A percentile compares a stretch with the other conserved stretches of the same genome.
Evolutionary conservation across 2,329 filamentous ascomycete species (phyloP).

Genomic region (Penicillium nordicum): DNA sequence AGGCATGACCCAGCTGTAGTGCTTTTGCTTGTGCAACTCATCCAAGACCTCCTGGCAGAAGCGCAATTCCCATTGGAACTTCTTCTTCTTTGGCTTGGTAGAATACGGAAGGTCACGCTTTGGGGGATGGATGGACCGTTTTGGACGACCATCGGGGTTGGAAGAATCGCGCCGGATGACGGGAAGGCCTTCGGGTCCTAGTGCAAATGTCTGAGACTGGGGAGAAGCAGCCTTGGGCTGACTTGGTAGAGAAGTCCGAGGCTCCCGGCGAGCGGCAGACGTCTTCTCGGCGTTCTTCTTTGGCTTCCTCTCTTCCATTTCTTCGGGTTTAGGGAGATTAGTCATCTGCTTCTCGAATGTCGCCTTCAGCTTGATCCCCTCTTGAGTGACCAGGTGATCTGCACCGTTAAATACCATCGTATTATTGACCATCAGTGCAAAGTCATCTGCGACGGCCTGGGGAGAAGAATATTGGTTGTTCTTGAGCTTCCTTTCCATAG

Average conservation of each 20-base stretch:
- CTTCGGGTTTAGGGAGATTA: slow-evolving; percentile 56
- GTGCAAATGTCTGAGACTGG: slow-evolving; percentile 62
- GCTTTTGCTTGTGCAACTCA: slow-evolving; percentile 72
- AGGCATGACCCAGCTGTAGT: slow-evolving; percentile 64
- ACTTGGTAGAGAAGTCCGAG: slow-evolving; percentile 40
- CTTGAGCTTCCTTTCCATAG: slow-evolving; percentile 78
- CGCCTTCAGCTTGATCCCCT: slow-evolving; percentile 60
- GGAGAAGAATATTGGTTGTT: slow-evolving; percentile 65
- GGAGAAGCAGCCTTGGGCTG: slow-evolving; percentile 36
- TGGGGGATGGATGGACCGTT: slow-evolving; percentile 88
- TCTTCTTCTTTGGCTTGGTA: slow-evolving; percentile 84
- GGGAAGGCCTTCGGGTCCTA: slow-evolving; percentile 73
- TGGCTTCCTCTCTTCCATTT: slow-evolving; percentile 61
- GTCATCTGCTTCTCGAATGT: slow-evolving; percentile 60
- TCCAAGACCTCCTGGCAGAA: slow-evolving; percentile 81
- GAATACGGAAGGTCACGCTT: slow-evolving; percentile 91
- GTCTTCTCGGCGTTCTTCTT: slow-evolving; percentile 45
- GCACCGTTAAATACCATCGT: slow-evolving; percentile 77
- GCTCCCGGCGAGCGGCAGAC: slow-evolving; percentile 49
- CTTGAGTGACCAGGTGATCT: slow-evolving; percentile 67
- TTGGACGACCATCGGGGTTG: slow-evolving; percentile 74
- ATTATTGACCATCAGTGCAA: slow-evolving; percentile 76
- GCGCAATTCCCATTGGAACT: slow-evolving; percentile 79
- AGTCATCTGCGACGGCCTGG: slow-evolving; percentile 70
- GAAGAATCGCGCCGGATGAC: slow-evolving; percentile 82